phyloP scores from a whole-genome alignment of 345 rosid species.

The Pugionium dolabratum region DNA sequence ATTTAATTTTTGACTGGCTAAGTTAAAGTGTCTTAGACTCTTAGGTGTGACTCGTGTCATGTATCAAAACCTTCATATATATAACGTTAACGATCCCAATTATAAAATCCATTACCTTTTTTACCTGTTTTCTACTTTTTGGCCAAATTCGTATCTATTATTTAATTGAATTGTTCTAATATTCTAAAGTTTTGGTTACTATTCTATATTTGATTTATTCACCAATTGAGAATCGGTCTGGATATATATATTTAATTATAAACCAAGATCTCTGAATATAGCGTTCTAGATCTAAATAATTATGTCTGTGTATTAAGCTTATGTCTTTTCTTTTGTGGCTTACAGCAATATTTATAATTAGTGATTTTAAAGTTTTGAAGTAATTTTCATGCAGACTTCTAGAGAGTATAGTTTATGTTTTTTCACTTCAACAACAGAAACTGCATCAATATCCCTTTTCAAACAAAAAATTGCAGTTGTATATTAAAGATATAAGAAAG shows the following conservation, averaged over 20 bases:
- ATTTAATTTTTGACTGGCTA: conserved; percentile 13
- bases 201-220: neutral
- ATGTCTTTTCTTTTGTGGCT: neutral
- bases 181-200: neutral
- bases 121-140: conserved; percentile 18
- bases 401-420: neutral
- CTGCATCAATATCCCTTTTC: no score
- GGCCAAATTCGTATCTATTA: conserved; percentile 1
- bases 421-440: neutral
- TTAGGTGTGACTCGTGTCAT: conserved; percentile 13
- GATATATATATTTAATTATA: no score
- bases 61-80: neutral
- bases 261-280: no score
- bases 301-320: neutral
- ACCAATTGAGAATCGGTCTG: neutral
- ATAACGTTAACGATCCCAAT: neutral
- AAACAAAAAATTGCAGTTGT: no score
- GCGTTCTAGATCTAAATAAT: no score
- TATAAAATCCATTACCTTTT: neutral
- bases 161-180: neutral
- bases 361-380: neutral
- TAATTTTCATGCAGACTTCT: neutral
- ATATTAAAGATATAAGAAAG: no score
- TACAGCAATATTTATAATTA: neutral
- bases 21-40: neutral